These are phyloP conservation scores for Coniochaeta sp. DNA, from an alignment of 2,329 filamentous ascomycete species.

Conservation along the genomic window DNA sequence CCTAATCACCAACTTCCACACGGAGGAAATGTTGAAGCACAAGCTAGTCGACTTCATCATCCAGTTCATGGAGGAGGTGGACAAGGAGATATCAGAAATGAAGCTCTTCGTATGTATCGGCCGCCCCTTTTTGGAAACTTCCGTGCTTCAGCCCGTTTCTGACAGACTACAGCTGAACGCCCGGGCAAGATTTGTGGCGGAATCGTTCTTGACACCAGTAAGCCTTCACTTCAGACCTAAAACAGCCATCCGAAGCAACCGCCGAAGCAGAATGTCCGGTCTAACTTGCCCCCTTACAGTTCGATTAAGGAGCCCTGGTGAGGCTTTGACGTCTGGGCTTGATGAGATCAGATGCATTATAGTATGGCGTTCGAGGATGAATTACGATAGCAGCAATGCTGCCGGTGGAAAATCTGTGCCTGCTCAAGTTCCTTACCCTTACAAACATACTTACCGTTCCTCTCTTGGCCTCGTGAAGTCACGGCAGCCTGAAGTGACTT, in stretches of 20 bases:
- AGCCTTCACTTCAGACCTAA: neutral
- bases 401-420: neutral
- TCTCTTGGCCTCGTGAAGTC: neutral
- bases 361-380: neutral
- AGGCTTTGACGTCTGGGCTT: neutral
- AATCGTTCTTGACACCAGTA: constrained; percentile 88
- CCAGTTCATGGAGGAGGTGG: constrained; percentile 99
- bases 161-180: constrained; percentile 68
- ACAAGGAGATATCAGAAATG: constrained; percentile 99
- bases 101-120: constrained; percentile 81
- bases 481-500: neutral
- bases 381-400: neutral
- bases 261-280: neutral
- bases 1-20: constrained; percentile 97
- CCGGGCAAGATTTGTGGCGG: constrained; percentile 91
- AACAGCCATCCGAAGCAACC: neutral
- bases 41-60: constrained; percentile 99
- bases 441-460: neutral
- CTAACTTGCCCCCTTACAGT: constrained; percentile 8
- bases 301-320: constrained; percentile 10
- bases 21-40: constrained; percentile 97
- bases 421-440: neutral
- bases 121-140: neutral
- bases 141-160: constrained; percentile 6
- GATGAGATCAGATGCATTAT: neutral